Evolutionary conservation across 2,329 filamentous ascomycete species (phyloP), one percentile per base, ranked within the genome.

Genomic region (Cercospora sojina): DNA sequence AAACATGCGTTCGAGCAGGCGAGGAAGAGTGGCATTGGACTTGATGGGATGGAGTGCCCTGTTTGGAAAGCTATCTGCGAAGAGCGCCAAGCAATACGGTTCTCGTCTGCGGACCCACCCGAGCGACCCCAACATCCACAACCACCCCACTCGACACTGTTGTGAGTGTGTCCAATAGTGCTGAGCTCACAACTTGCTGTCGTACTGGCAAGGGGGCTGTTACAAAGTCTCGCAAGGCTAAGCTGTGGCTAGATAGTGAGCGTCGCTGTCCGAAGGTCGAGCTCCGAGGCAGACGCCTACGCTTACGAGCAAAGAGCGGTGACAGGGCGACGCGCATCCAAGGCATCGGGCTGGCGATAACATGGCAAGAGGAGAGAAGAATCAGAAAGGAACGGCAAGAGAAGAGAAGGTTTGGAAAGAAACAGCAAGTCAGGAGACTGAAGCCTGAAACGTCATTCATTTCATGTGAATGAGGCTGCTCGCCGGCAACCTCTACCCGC

Each of bases 391-490:
- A 6, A 32, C 3, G 4, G 38, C 20, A 59, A 32, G 27, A 32
- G 16, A 5, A 56, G 3, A 27, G n/a, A 9, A 9, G 2, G 18
- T 8, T 10, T 18, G 23, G 18, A 60, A 8, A 12, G 35, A 23
- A 6, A 32, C 3, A 2, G 38, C 20, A 59, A 29, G 23, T 18
- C 16, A 20, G 6, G 38, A 12, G n/a, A 10, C 25, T 9, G 35
- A 49, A 60, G 27, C 16, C 12, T 20, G 29, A 49, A 60, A 41
- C 23, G 32, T 31, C 58, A 60, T 60, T 29, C 38, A 23, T 49
- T 60, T 49, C 58, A 59, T 59, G 16, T n/a, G 9, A 12, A n/a
- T 16, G 58, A 60, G 58, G 31, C 32, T 29, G 58, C 58, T 60
- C 58, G 41, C 58, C 41, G 58, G 58, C 38, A 31, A 20, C 41